Base-by-base conservation (phyloP, 2,329 filamentous ascomycete genomes). In the Purpureocillium lavendulum region DNA sequence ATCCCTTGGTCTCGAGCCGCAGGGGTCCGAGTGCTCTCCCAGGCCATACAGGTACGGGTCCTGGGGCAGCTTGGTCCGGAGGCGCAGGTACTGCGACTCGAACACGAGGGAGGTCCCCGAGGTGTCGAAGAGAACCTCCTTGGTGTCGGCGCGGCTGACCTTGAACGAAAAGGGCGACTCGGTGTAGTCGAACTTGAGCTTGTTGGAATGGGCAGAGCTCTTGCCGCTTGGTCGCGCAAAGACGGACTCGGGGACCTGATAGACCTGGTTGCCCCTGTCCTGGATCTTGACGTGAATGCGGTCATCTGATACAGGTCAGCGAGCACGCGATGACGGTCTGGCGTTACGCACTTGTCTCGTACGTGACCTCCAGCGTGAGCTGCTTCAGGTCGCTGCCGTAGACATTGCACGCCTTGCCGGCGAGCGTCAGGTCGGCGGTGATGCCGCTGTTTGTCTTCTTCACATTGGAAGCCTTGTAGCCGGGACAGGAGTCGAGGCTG, bases 11-110 rank as follows among this genome's bases (percentile, higher is more conserved):
- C 45, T 80, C 78, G 42, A 88, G 66, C 35, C 75, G 72, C 51
- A 87, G 78, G 1, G 78, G 68, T 89, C 84, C 3, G 75, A 80
- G 55, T 87, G 82, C 60, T 90, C 85, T 29, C 86, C 86, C 2
- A 90, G 69, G 1, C 87, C 86, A 54, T 92, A 92, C 6, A 92
- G 64, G 50, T 83, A 77, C 0, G 84, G 82, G 39, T 78, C 66
- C 1, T 74, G 59, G 0, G 86, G 84, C 10, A 92, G 67, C 44
- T 69, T 74, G 2, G 85, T 89, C 33, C 82, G 73, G 42, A 90
- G 67, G 15, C 80, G 76, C 17, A 92, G 60, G 51, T 87, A 92
- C 58, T 92, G 85, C 10, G 77, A 77, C 61, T 92, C 81, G 50
- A 88, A 92, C 33, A 92, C 67, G 10, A 92, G 63, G 8, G 69